A percentile compares a stretch with the other conserved stretches of the same genome.
Conservation (phyloP, 352 stramenopile genomes). For the Pythium biforme region DNA sequence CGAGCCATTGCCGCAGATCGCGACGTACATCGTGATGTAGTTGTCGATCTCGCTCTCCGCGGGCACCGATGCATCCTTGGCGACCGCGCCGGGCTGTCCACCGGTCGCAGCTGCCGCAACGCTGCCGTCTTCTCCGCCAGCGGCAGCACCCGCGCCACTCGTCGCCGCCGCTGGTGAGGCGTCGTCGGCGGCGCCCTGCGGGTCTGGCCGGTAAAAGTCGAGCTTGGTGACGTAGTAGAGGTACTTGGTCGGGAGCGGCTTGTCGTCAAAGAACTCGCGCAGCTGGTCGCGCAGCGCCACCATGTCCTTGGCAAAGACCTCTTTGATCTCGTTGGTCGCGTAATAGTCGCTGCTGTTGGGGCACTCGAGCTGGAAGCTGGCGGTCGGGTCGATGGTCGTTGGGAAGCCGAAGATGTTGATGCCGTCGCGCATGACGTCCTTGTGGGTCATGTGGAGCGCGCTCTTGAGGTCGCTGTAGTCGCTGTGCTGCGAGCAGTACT, state of each 20-base stretch:
- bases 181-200: constrained; percentile 37
- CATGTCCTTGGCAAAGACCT: constrained; percentile 71
- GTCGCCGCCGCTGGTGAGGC: background rate
- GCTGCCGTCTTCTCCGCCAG: background rate
- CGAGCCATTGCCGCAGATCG: constrained; percentile 80
- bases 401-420: constrained; percentile 74
- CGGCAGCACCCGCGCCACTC: background rate
- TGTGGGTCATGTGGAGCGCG: constrained; percentile 62
- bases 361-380: constrained; percentile 57
- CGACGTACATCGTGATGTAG: constrained; percentile 81
- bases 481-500: constrained; percentile 75
- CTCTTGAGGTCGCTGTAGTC: constrained; percentile 72
- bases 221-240: constrained; percentile 85
- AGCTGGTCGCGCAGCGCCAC: constrained; percentile 58
- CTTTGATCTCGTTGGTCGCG: constrained; percentile 60
- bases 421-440: constrained; percentile 70
- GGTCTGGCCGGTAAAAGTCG: constrained; percentile 71
- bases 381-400: constrained; percentile 55
- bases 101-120: background rate
- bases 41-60: constrained; percentile 42
- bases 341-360: constrained; percentile 63
- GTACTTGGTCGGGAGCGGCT: constrained; percentile 81
- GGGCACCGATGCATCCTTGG: constrained; percentile 17
- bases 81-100: background rate
- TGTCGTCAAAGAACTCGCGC: constrained; percentile 78